Conservation (phyloP, 768 basidiomycete species). For the Rhodotorula toruloides region DNA sequence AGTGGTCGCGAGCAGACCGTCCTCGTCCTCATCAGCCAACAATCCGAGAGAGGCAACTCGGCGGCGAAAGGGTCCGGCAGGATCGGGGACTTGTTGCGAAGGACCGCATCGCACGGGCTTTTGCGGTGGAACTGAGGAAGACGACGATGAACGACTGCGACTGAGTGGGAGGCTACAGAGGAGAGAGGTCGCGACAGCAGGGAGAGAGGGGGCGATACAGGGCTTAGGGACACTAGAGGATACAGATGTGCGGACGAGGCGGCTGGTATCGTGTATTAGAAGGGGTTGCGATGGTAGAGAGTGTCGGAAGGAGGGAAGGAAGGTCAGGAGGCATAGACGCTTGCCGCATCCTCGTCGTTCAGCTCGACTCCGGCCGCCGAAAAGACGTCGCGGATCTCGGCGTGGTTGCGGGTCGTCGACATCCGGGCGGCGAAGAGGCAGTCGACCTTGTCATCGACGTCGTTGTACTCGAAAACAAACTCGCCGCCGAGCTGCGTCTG, state of each 20-base stretch:
- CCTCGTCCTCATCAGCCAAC: not conserved
- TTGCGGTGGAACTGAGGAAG: too few relatives aligned
- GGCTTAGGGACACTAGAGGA: not conserved
- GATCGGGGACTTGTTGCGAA: too few relatives aligned
- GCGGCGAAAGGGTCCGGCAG: too few relatives aligned
- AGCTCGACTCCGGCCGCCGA: conserved; percentile 30
- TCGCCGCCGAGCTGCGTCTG: conserved; percentile 37
- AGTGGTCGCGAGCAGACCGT: not conserved
- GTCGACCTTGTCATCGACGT: conserved; percentile 4
- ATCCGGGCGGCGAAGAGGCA: conserved; percentile 25
- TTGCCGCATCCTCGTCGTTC: conserved; percentile 20
- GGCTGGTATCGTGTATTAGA: too few relatives aligned
- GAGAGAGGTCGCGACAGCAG: not conserved
- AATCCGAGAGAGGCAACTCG: too few relatives aligned
- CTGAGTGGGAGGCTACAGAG: too few relatives aligned
- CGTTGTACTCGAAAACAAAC: conserved; percentile 28
- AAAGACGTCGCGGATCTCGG: conserved; percentile 34
- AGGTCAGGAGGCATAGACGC: conserved; percentile 6
- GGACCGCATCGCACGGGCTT: too few relatives aligned
- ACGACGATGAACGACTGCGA: too few relatives aligned
- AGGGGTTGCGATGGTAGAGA: too few relatives aligned
- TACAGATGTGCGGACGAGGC: not conserved
- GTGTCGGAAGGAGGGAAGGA: not conserved
- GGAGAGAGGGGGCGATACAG: too few relatives aligned
- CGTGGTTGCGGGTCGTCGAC: conserved; percentile 21